Percentiles rank a stretch among this genome's conserved stretches.
These are phyloP conservation scores for Rhodotorula sp. DNA, from an alignment of 1,284 basidiomycete genomes.

Conservation along the genomic window DNA sequence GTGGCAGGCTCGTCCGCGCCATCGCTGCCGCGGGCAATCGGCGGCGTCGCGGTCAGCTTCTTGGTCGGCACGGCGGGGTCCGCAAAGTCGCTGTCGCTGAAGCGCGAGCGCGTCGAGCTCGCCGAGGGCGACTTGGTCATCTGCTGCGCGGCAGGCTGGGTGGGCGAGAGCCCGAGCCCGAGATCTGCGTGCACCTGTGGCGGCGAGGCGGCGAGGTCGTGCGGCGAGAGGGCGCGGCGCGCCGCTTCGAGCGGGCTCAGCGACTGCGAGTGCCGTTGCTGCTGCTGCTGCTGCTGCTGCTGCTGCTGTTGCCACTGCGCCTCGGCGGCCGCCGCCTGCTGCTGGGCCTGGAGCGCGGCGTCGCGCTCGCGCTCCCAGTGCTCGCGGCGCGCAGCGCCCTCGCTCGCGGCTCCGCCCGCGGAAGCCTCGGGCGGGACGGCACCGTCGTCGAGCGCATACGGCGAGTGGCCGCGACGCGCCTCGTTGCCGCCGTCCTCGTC, in stretches of 20 bases:
- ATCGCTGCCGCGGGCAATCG: slow-evolving; percentile 59
- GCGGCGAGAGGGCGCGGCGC: background rate
- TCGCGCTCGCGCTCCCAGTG: slow-evolving; percentile 36
- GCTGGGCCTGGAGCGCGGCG: slow-evolving; percentile 25
- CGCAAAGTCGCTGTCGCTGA: slow-evolving; percentile 26
- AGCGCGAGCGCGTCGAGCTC: slow-evolving; percentile 10
- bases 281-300: slow-evolving; percentile 46
- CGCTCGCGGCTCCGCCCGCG: slow-evolving; percentile 33
- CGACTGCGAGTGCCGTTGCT: slow-evolving; percentile 42
- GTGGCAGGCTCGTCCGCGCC: background rate
- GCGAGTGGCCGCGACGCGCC: slow-evolving; percentile 43
- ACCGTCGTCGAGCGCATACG: slow-evolving; percentile 12
- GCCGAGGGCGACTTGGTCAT: background rate
- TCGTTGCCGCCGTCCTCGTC: slow-evolving; percentile 44
- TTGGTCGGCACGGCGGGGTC: slow-evolving; percentile 38
- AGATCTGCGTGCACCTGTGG: background rate
- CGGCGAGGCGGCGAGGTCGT: background rate
- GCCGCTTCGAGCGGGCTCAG: background rate
- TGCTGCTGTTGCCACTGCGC: slow-evolving; percentile 22
- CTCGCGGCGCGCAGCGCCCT: slow-evolving; percentile 47
- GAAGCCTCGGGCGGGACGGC: background rate
- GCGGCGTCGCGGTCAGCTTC: slow-evolving; percentile 73
- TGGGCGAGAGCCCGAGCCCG: slow-evolving; percentile 1
- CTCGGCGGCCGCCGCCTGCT: slow-evolving; percentile 25
- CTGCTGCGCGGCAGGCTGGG: background rate